These are phyloP conservation scores for Boletus barrowsii DNA, from an alignment of 768 basidiomycete species.

Conservation along the genomic window DNA sequence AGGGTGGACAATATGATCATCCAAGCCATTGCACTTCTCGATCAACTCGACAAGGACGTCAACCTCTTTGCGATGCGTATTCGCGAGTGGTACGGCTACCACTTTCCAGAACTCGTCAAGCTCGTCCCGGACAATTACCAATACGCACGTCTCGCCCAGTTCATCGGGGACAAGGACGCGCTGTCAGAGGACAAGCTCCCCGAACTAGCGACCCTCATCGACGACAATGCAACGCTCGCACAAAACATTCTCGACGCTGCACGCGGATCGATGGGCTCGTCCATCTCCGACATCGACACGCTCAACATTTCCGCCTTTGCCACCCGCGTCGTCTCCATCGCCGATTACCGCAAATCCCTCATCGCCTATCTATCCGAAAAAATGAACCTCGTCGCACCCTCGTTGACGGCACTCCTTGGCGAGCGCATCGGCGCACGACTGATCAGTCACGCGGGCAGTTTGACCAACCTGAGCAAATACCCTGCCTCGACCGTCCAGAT, in stretches of 20 bases:
- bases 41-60: conserved; percentile 99
- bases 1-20: conserved; percentile 99
- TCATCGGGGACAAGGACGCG: conserved; percentile 87
- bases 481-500: conserved; percentile 98
- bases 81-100: conserved; percentile 98
- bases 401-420: conserved; percentile 83
- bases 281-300: conserved; percentile 89
- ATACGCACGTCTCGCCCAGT: conserved; percentile 81
- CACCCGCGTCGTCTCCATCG: conserved; percentile 82
- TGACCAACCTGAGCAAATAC: conserved; percentile 97
- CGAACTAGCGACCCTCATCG: conserved; percentile 75
- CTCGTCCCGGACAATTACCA: conserved; percentile 93
- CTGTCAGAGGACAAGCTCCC: conserved; percentile 77
- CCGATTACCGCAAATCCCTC: conserved; percentile 91
- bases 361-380: conserved; percentile 88
- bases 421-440: conserved; percentile 90
- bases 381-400: conserved; percentile 97
- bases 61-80: conserved; percentile 99
- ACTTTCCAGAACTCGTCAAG: conserved; percentile 94
- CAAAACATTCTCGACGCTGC: conserved; percentile 95
- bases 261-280: conserved; percentile 90
- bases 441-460: conserved; percentile 93
- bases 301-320: conserved; percentile 94
- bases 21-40: conserved; percentile 95
- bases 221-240: conserved; percentile 80